Percentiles rank a stretch among this genome's conserved stretches.
Evolutionary conservation across 2,329 filamentous ascomycete species (phyloP).

Genomic region (Talaromyces piceae): DNA sequence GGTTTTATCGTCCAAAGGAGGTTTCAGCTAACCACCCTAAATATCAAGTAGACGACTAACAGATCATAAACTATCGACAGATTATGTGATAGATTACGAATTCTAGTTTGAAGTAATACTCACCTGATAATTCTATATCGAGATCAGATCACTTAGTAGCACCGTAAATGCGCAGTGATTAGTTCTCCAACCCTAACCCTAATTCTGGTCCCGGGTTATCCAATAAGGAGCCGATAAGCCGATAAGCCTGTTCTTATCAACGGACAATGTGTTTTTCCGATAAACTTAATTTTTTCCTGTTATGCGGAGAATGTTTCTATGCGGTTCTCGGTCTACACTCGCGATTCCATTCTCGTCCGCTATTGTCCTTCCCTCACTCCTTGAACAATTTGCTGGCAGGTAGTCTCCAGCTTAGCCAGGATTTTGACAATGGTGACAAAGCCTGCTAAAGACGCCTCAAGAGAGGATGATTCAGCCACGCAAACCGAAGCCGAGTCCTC

Average conservation of each 20-base stretch:
- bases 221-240: not conserved
- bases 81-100: too few relatives aligned
- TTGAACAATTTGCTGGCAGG: not conserved
- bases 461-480: not conserved
- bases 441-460: not conserved
- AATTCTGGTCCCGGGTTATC: not conserved
- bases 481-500: conserved; percentile 1
- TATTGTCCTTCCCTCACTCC: not conserved
- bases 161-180: too few relatives aligned
- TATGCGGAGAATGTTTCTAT: not conserved
- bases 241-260: not conserved
- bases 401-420: not conserved
- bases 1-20: too few relatives aligned
- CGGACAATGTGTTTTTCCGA: not conserved
- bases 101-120: too few relatives aligned
- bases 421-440: not conserved
- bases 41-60: too few relatives aligned
- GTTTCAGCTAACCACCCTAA: too few relatives aligned
- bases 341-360: not conserved
- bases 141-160: too few relatives aligned
- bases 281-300: not conserved
- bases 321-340: not conserved
- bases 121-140: too few relatives aligned
- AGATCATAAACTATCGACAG: too few relatives aligned
- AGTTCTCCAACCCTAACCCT: not conserved